Base-by-base conservation (phyloP, 208 protist species). In the Wallacemonas collosoma region DNA sequence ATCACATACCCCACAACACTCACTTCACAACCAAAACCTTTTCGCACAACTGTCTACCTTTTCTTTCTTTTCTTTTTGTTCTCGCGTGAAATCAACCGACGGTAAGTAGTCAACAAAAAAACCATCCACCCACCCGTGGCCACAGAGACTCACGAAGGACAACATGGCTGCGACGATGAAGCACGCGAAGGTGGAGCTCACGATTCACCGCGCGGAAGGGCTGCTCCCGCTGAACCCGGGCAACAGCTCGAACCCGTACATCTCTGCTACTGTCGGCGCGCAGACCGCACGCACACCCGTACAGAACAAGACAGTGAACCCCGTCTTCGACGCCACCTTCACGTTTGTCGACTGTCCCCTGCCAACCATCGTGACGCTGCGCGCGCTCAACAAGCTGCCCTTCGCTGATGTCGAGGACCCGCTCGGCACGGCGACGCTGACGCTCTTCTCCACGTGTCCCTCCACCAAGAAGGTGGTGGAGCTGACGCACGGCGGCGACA, bases 171-270 rank as follows among this genome's bases (percentile, higher is more conserved):
- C 64, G 14, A 48, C 60, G 4, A 51, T 73, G 38, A 80, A 67
- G 26, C 44, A 57, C 54, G 73, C 73, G 2, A 60, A 72, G 7
- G 73, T 93, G 17, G 75, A 71, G 40, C 72, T 93, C 45, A 87
- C 76, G 2, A 72, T 93, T 8, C 77, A 85, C 75, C 77, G 77
- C 50, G 90, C 85, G 2, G 87, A 87, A 68, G 79, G 68, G 35
- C 83, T 95, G 41, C 62, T 95, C 38, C 83, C 69, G n/a, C 71
- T 92, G 50, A 89, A 91, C 77, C 71, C 86, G 0, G 87, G 79
- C 60, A 85, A 85, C 67, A 89, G 81, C 43, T 93, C 87, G 11
- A 95, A 95, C 78, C 86, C 90, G 15, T 91, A 81, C 79, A 74
- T 95, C 12, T 77, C 70, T 2, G 84, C 76, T 43, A 80, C 83